Conservation (phyloP, 2,329 filamentous ascomycete species). For the Hymenoscyphus fraxineus region DNA sequence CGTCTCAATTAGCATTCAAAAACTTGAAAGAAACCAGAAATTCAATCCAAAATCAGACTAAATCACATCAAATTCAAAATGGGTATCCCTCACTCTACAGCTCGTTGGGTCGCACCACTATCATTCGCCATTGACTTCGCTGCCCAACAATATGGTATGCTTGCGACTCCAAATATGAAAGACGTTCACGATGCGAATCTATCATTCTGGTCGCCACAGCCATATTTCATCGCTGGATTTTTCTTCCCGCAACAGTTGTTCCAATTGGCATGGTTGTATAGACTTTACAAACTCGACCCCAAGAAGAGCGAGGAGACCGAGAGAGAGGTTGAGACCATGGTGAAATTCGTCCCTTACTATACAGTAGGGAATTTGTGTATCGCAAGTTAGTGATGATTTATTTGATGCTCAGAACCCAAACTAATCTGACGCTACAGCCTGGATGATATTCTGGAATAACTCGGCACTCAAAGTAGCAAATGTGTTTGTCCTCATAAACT, state of each 20-base stretch:
- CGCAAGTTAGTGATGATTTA: slow-evolving; percentile 41
- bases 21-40: too few species aligned
- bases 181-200: slow-evolving; percentile 55
- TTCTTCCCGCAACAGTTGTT: slow-evolving; percentile 60
- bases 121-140: slow-evolving; percentile 56
- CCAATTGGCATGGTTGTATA: slow-evolving; percentile 55
- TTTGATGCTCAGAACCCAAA: neutral
- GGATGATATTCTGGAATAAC: slow-evolving; percentile 62
- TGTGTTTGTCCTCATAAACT: slow-evolving; percentile 54
- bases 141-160: slow-evolving; percentile 56
- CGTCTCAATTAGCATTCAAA: neutral
- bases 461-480: slow-evolving; percentile 48
- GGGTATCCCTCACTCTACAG: slow-evolving; percentile 51
- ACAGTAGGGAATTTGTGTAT: slow-evolving; percentile 55
- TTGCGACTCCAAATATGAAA: slow-evolving; percentile 55
- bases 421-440: slow-evolving; percentile 35
- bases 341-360: slow-evolving; percentile 53
- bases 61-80: slow-evolving; percentile 34
- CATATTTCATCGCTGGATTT: slow-evolving; percentile 56
- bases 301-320: slow-evolving; percentile 38
- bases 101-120: slow-evolving; percentile 50
- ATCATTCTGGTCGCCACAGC: slow-evolving; percentile 56
- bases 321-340: slow-evolving; percentile 45
- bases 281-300: slow-evolving; percentile 47
- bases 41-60: neutral